Evolutionary conservation across 2,329 filamentous ascomycete genomes (phyloP).

Genomic region (Xylaria multiplex): DNA sequence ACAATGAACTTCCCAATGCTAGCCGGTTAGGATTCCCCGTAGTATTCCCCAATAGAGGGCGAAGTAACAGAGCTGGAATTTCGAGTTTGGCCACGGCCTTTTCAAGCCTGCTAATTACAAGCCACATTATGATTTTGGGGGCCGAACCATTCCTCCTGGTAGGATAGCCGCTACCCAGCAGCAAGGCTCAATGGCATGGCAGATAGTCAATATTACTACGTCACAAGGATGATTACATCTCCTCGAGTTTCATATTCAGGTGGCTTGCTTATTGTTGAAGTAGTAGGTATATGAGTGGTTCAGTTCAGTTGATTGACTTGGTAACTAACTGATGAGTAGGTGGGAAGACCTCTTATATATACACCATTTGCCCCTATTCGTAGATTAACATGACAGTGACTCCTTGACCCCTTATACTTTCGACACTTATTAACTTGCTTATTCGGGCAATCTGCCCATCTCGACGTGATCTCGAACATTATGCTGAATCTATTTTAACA

Average conservation of each 20-base stretch:
- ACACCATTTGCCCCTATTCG: too few species aligned
- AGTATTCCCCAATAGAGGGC: not conserved
- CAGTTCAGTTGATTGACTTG: too few species aligned
- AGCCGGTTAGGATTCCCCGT: not conserved
- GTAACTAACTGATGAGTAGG: too few species aligned
- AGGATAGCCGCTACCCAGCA: not conserved
- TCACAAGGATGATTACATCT: not conserved
- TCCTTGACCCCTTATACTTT: too few species aligned
- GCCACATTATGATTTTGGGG: not conserved
- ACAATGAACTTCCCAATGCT: not conserved
- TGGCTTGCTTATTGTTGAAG: not conserved
- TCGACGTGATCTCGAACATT: not conserved
- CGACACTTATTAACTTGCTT: not conserved
- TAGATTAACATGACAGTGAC: not conserved
- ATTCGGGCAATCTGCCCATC: not conserved
- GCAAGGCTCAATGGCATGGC: not conserved
- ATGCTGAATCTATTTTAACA: conserved; percentile 1
- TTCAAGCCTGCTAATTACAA: too few species aligned
- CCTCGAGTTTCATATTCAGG: not conserved
- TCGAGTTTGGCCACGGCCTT: not conserved
- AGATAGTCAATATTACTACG: not conserved
- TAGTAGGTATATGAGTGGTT: too few species aligned
- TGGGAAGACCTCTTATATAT: too few species aligned
- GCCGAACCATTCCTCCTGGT: not conserved
- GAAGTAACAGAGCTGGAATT: not conserved